Evolutionary conservation across 306 rosid genomes (phyloP), one percentile per base, ranked within the genome.

Genomic region (Fragaria iinumae): DNA sequence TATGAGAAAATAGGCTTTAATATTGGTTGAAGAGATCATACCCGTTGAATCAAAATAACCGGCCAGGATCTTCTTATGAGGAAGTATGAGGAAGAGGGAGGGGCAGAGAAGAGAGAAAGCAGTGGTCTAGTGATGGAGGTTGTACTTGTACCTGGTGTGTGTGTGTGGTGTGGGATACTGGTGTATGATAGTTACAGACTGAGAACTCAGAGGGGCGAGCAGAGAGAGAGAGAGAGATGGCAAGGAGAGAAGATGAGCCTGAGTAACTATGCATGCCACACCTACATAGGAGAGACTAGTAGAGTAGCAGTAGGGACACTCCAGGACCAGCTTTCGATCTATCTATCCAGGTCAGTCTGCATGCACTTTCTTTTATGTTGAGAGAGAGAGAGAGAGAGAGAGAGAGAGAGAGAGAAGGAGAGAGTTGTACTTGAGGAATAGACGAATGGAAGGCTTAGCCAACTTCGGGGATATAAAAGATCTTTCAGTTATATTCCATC

Each of bases 401-500:
- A 72, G 39, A 43, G 53, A 5, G 74, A 47, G 18, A 29, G 39
- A 73, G 20, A 57, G 67, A 14, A 2, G n/a, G 36, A 72, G 39
- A 43, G 53, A 5, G 74, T 69, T 73, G 85, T 75, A 75, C 80
- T 74, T 79, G 3, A 60, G 38, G 8, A 59, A 1, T 10, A 12
- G 45, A 80, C 16, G 34, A 27, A 11, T 25, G 36, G 17, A 0
- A 44, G 48, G 48, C 48, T 11, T 13, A 13, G 38, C 9, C 8
- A 12, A 13, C 45, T 38, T 38, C 12, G 45, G 48, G 48, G 4
- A 17, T 66, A 38, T 52, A 76, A 72, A 79, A 83, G 76, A 76
- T 76, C 75, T 75, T 76, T 76, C 81, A 83, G 86, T 79, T 83
- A 80, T 80, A 83, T 83, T 76, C 83, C 86, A 65, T 79, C 71